Base-by-base conservation (phyloP, 2,329 filamentous ascomycete species). In the Exophiala spinifera region DNA sequence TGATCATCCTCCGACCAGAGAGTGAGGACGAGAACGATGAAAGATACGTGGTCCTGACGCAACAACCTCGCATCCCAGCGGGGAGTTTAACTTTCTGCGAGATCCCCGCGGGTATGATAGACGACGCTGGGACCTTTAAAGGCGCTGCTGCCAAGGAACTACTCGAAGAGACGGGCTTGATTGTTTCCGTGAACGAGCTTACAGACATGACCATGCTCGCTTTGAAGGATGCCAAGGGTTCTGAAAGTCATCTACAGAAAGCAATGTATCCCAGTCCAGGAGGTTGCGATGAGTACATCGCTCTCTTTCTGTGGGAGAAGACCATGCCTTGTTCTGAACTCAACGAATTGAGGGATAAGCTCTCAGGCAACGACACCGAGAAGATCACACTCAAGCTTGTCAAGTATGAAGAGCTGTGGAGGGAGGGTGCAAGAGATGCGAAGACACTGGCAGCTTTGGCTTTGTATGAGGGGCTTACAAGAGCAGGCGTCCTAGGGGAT, bases 31-130 rank as follows among this genome's bases (percentile, higher is more conserved):
- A 49, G 17, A 53, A 62, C 4, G 74, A 77, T 42, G 79, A 79
- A 62, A n/a, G n/a, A n/a, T 68, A 76, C 46, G 78, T 77, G 3
- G 72, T 84, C 21, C 61, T 84, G 8, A 81, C 81, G 0, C 66
- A 82, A 3, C 81, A 84, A 58, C 80, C 81, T 10, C 76, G 81
- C 21, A 76, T 82, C 10, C 77, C 81, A 3, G 78, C 79, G 1
- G 79, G 77, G 0, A 79, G 76, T 1, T 71, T 84, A 3, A 69
- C 75, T 1, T 79, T 84, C 53, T 63, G 73, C 11, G 81, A 84
- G 63, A 75, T 84, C 7, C 81, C 81, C 2, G 81, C 81, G 1
- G 81, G 81, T 15, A 83, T 84, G 80, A 70, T 84, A 1, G 81
- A 84, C 59, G 78, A 79, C 56, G 70, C 68, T 34, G 76, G 77